phyloP scores from a whole-genome alignment of 192 early-diverging fungal genomes.

The Coemansia sp. region DNA sequence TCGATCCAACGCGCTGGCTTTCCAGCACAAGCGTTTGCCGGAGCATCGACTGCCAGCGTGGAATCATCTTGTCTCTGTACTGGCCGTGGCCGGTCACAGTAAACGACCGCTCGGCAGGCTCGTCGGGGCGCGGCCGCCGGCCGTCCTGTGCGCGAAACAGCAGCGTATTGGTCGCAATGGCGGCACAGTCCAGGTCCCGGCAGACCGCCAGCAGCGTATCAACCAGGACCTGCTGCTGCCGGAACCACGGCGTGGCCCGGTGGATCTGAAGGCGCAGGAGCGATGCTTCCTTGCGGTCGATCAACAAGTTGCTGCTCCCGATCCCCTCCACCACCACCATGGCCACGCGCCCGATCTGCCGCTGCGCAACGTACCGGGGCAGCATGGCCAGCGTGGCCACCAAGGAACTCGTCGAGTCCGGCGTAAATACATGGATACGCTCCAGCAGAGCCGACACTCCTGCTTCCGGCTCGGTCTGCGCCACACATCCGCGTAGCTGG shows the following conservation, averaged over 20 bases:
- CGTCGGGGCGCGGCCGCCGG: neutral
- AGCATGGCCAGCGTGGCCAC: constrained; percentile 35
- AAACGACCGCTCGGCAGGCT: constrained; percentile 1
- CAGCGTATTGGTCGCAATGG: constrained; percentile 20
- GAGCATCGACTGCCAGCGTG: constrained; percentile 25
- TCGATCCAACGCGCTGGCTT: no score
- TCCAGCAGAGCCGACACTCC: constrained; percentile 1
- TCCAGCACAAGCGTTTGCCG: constrained; percentile 27
- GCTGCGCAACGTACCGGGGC: constrained; percentile 5
- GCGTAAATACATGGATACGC: constrained; percentile 28
- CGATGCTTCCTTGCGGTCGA: constrained; percentile 16
- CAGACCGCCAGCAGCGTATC: constrained; percentile 23
- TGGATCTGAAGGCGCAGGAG: constrained; percentile 9
- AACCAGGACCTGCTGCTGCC: constrained; percentile 32
- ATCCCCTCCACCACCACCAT: constrained; percentile 17
- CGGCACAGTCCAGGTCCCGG: constrained; percentile 7
- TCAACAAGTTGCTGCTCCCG: constrained; percentile 20
- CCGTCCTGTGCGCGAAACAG: constrained; percentile 3
- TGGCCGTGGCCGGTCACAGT: neutral
- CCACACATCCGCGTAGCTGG: constrained; percentile 2
- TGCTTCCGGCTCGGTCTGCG: neutral
- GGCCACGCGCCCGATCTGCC: neutral
- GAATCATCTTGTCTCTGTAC: constrained; percentile 39
- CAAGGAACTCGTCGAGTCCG: constrained; percentile 8
- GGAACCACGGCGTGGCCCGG: constrained; percentile 35